These are phyloP conservation scores for Corchorus olitorius DNA, from an alignment of 345 rosid species.

Conservation along the genomic window DNA sequence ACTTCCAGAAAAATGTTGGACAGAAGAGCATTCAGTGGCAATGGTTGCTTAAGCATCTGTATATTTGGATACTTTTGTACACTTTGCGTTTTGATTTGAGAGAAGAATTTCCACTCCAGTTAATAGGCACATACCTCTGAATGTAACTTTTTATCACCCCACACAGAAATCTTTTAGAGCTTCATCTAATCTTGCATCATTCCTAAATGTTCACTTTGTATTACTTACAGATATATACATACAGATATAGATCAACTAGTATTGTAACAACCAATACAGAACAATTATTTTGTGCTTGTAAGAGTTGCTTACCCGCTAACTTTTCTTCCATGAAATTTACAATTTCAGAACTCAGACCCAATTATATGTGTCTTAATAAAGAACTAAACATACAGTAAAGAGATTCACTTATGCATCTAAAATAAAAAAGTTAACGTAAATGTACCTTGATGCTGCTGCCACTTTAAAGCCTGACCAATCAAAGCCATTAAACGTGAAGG, in stretches of 20 bases:
- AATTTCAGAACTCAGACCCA: constrained; percentile 1
- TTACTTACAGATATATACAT: not conserved
- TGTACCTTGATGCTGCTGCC: constrained; percentile 99
- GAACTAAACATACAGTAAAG: not conserved
- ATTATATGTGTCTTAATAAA: not conserved
- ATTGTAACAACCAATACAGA: not conserved
- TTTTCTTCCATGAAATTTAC: not conserved
- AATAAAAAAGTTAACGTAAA: not conserved
- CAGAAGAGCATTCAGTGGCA: not conserved
- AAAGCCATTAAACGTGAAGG: constrained; percentile 98
- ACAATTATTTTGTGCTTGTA: not conserved
- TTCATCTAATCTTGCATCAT: not conserved
- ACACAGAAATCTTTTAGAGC: not conserved
- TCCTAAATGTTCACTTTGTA: not conserved
- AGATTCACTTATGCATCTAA: no score
- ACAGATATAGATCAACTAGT: not conserved
- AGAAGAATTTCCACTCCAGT: not conserved
- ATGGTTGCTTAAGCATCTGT: not conserved
- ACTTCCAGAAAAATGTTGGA: not conserved
- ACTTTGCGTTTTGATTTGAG: not conserved
- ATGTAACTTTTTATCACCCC: not conserved
- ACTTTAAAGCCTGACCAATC: constrained; percentile 94
- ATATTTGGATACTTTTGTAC: not conserved
- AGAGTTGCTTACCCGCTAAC: not conserved
- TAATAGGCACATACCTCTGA: constrained; percentile 1